A percentile compares a stretch with the other conserved stretches of the same genome.
phyloP scores from a whole-genome alignment of 441 rosid genomes.

The Populus trichocarpa region DNA sequence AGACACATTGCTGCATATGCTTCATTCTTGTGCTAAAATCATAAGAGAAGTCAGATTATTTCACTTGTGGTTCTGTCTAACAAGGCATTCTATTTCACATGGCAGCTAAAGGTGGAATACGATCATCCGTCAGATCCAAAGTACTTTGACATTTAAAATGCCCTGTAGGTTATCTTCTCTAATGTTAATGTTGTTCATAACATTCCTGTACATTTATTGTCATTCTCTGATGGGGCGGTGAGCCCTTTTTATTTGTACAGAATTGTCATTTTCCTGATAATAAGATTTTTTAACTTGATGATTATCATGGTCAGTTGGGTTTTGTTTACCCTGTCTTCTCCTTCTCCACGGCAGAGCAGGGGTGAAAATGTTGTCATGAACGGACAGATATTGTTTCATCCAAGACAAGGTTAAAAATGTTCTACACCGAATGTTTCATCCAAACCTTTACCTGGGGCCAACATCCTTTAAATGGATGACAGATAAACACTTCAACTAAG shows the following conservation, averaged over 20 bases:
- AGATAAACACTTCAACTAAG: too few relatives aligned
- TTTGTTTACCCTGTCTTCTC: not conserved
- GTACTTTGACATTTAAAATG: constrained; percentile 45
- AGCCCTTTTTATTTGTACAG: constrained; percentile 17
- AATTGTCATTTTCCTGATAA: not conserved
- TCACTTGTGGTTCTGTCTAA: not conserved
- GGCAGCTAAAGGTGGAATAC: constrained; percentile 51
- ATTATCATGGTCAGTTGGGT: not conserved
- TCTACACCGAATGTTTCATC: not conserved
- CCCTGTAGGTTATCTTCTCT: constrained; percentile 9
- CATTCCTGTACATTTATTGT: constrained; percentile 8
- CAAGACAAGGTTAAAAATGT: not conserved
- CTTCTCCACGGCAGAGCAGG: not conserved
- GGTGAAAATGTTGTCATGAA: not conserved
- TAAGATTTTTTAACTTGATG: not conserved
- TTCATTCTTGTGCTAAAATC: not conserved
- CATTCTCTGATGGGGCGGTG: constrained; percentile 7
- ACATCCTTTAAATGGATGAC: too few relatives aligned
- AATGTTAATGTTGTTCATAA: constrained; percentile 21
- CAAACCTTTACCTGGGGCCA: too few relatives aligned
- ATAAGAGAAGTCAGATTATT: not conserved
- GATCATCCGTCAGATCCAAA: constrained; percentile 54
- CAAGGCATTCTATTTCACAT: constrained; percentile 6
- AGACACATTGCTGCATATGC: not conserved
- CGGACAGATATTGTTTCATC: not conserved